phyloP scores from a whole-genome alignment of 1,284 basidiomycete genomes.

The Boletellus deceptivus region DNA sequence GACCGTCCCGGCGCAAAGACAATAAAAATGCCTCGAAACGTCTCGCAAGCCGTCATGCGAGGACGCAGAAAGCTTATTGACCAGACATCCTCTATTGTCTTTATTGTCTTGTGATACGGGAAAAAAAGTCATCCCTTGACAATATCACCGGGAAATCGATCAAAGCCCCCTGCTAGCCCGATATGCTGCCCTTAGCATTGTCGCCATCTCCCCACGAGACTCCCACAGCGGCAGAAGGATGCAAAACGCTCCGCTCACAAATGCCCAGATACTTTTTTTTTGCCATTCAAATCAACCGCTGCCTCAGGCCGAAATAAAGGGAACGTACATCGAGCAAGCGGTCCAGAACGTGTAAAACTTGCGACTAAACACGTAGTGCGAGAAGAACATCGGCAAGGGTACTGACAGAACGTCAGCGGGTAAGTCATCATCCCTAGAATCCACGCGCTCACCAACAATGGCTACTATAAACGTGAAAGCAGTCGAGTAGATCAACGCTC shows the following conservation, averaged over 20 bases:
- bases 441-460: conserved; percentile 36
- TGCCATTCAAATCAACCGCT: background rate
- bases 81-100: conserved; percentile 22
- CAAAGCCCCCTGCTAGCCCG: background rate
- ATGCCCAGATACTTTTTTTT: conserved; percentile 44
- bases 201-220: conserved; percentile 39
- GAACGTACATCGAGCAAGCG: conserved; percentile 43
- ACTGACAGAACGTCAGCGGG: conserved; percentile 28
- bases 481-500: conserved; percentile 42
- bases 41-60: conserved; percentile 5
- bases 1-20: conserved; percentile 11
- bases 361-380: conserved; percentile 48
- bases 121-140: conserved; percentile 4
- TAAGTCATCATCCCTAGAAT: too few species aligned
- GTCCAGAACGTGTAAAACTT: conserved; percentile 53
- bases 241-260: conserved; percentile 45
- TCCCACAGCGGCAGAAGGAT: conserved; percentile 50
- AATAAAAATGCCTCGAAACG: conserved; percentile 23
- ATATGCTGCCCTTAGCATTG: conserved; percentile 28
- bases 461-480: conserved; percentile 40
- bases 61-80: conserved; percentile 15
- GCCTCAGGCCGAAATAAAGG: background rate
- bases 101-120: conserved; percentile 22
- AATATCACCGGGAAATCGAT: background rate
- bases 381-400: conserved; percentile 53